These are phyloP conservation scores for Funneliformis caledonium DNA, from an alignment of 371 early-diverging fungal genomes.

Conservation along the genomic window DNA sequence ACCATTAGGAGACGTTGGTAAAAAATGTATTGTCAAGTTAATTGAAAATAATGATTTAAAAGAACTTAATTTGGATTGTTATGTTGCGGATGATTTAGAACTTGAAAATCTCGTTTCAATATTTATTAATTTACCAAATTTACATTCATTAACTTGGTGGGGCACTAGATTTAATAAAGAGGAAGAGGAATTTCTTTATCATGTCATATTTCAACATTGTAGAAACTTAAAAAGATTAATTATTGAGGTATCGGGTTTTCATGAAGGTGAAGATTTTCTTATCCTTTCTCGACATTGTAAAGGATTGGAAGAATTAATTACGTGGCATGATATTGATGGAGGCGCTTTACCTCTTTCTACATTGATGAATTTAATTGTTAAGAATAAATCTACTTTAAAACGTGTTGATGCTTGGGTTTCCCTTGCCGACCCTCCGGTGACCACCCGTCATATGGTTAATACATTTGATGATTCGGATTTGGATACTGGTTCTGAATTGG, in stretches of 20 bases:
- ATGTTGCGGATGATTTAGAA: conserved; percentile 20
- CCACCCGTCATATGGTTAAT: not conserved
- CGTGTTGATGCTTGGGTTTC: conserved; percentile 12
- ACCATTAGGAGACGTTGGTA: conserved; percentile 20
- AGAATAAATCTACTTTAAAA: conserved; percentile 15
- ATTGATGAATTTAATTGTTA: conserved; percentile 16
- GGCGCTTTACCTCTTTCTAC: conserved; percentile 31
- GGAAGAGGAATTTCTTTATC: conserved; percentile 20
- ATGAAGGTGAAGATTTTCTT: conserved; percentile 25
- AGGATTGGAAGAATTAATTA: conserved; percentile 4
- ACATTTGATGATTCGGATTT: not conserved
- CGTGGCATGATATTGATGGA: conserved; percentile 4
- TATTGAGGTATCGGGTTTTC: conserved; percentile 23
- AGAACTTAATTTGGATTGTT: conserved; percentile 21
- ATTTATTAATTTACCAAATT: not conserved
- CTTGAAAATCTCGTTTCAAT: conserved; percentile 10
- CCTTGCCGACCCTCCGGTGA: conserved; percentile 3
- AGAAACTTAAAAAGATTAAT: not conserved
- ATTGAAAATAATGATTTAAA: conserved; percentile 7
- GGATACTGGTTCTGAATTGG: not conserved
- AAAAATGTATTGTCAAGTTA: conserved; percentile 17
- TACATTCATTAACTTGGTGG: conserved; percentile 26
- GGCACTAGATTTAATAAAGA: conserved; percentile 13
- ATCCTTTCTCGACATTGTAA: conserved; percentile 5
- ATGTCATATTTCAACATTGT: conserved; percentile 23